phyloP scores from a whole-genome alignment of 345 rosid genomes.

The Boechera retrofracta region DNA sequence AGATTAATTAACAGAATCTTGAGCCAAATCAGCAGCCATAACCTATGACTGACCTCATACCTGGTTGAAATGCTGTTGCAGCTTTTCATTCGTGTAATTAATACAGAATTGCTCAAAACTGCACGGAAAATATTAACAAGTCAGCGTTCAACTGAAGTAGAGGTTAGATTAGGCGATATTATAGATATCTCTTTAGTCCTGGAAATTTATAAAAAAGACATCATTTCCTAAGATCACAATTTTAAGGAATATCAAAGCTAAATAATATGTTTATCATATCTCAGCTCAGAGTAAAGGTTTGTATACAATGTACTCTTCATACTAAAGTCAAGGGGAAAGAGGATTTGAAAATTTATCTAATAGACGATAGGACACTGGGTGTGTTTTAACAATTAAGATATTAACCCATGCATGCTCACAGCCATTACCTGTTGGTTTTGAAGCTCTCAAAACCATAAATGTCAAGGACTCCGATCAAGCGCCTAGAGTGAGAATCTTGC shows the following conservation, averaged over 20 bases:
- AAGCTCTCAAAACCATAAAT: conserved; percentile 97
- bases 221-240: conserved; percentile 7
- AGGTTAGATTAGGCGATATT: conserved; percentile 23
- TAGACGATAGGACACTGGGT: conserved; percentile 9
- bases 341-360: background rate
- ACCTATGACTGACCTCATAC: conserved; percentile 68
- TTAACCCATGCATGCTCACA: background rate
- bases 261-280: conserved; percentile 14
- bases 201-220: conserved; percentile 18
- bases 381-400: conserved; percentile 21
- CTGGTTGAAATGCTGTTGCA: conserved; percentile 99
- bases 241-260: background rate
- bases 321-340: conserved; percentile 13
- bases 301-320: background rate
- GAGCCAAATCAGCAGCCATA: conserved; percentile 34
- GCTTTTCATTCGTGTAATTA: conserved; percentile 88
- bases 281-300: conserved; percentile 13
- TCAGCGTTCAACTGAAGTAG: conserved; percentile 29
- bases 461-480: conserved; percentile 86
- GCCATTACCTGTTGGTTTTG: conserved; percentile 72
- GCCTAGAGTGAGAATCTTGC: conserved; percentile 70
- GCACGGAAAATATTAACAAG: conserved; percentile 39
- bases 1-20: conserved; percentile 42
- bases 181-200: conserved; percentile 3
- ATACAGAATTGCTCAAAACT: conserved; percentile 97